Evolutionary conservation across 1,284 basidiomycete genomes (phyloP).

Genomic region (Trichosporon ovoides): DNA sequence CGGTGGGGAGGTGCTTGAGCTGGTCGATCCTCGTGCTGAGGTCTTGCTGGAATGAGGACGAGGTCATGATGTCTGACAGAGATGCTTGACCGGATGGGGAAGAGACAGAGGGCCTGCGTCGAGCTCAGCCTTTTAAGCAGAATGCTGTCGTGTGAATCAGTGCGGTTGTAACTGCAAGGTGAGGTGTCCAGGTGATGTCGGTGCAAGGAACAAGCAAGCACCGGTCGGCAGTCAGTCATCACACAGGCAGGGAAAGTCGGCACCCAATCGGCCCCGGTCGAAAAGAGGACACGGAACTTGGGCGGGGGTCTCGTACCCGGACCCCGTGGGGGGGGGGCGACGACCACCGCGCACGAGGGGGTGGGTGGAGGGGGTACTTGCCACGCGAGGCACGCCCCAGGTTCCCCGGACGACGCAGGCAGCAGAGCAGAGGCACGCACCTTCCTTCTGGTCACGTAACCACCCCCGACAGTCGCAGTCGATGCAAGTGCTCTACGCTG

Average conservation of each 20-base stretch:
- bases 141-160: neutral
- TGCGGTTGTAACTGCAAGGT: too few species aligned
- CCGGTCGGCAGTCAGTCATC: too few species aligned
- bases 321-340: neutral
- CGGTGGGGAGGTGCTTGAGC: neutral
- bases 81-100: neutral
- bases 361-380: too few species aligned
- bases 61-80: neutral
- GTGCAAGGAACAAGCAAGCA: too few species aligned
- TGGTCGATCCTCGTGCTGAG: neutral
- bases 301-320: constrained; percentile 2
- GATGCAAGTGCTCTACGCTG: too few species aligned
- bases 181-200: neutral
- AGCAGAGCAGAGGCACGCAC: too few species aligned
- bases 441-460: too few species aligned
- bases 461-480: too few species aligned
- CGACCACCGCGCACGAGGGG: too few species aligned
- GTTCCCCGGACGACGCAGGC: too few species aligned
- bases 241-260: neutral
- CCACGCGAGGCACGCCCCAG: too few species aligned
- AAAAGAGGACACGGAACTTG: neutral
- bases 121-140: neutral
- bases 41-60: neutral
- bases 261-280: constrained; percentile 3
- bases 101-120: neutral